These are phyloP conservation scores for Dioszegia hungarica DNA, from an alignment of 768 basidiomycete species.

Conservation along the genomic window DNA sequence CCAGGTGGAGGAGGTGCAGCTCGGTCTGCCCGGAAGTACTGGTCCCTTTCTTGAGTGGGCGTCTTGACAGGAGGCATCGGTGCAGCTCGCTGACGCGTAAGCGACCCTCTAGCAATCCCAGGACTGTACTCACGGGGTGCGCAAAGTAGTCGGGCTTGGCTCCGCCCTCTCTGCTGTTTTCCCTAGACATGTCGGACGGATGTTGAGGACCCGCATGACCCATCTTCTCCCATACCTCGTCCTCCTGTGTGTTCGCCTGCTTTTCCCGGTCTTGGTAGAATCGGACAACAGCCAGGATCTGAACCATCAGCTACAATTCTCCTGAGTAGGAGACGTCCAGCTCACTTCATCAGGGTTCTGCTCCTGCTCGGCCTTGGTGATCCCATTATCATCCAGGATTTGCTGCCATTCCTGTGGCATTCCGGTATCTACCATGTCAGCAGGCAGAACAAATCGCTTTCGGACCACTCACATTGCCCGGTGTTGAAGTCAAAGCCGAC, in stretches of 20 bases:
- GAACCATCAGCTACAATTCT: conserved; percentile 22
- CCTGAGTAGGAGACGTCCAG: not conserved
- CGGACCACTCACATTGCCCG: conserved; percentile 63
- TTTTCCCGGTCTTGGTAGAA: conserved; percentile 80
- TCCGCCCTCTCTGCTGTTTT: conserved; percentile 29
- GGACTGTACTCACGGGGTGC: conserved; percentile 36
- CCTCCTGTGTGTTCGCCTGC: conserved; percentile 51
- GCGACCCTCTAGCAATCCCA: not conserved
- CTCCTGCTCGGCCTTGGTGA: conserved; percentile 89
- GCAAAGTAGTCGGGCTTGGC: conserved; percentile 33
- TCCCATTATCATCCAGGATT: conserved; percentile 81
- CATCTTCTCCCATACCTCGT: conserved; percentile 54
- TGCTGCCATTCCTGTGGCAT: conserved; percentile 99
- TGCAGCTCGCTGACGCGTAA: conserved; percentile 33
- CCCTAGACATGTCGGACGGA: conserved; percentile 40
- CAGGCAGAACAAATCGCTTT: not conserved
- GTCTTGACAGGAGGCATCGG: conserved; percentile 39
- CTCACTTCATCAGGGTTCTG: conserved; percentile 90
- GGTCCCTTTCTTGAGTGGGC: conserved; percentile 9
- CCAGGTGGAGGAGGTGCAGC: conserved; percentile 33
- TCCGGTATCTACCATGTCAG: conserved; percentile 53
- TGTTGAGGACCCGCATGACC: conserved; percentile 29
- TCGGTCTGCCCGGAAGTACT: conserved; percentile 26
- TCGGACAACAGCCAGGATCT: conserved; percentile 85
- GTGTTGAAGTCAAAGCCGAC: conserved; percentile 99